Percentiles rank a stretch among this genome's conserved stretches.
phyloP scores from a whole-genome alignment of 768 basidiomycete genomes.

The Termitomyces sp. region DNA sequence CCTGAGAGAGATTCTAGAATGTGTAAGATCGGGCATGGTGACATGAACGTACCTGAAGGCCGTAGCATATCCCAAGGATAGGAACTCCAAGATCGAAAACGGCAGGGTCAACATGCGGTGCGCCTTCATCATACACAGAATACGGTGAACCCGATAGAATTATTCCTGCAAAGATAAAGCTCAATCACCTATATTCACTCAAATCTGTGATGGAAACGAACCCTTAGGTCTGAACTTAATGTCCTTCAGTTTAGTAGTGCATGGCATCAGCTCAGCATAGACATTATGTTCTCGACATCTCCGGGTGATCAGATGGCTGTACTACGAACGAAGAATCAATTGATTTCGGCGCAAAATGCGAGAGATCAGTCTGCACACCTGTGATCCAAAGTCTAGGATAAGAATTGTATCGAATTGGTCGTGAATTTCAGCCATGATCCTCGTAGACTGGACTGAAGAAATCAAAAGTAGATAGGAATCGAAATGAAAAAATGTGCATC shows the following conservation, averaged over 20 bases:
- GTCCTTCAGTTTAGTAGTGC: conserved; percentile 86
- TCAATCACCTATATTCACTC: neutral
- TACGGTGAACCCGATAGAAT: conserved; percentile 98
- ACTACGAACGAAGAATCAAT: conserved; percentile 43
- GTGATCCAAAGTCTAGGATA: conserved; percentile 96
- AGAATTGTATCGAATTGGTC: conserved; percentile 95
- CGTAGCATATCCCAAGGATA: conserved; percentile 96
- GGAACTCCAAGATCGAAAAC: conserved; percentile 88
- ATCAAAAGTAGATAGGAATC: neutral
- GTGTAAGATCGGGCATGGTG: neutral
- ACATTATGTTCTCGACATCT: conserved; percentile 97
- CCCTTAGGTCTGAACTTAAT: conserved; percentile 94
- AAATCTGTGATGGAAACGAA: conserved; percentile 20
- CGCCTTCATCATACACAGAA: conserved; percentile 91
- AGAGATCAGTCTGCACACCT: conserved; percentile 45
- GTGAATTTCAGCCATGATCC: conserved; percentile 80
- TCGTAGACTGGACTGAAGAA: neutral
- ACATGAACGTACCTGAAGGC: conserved; percentile 67
- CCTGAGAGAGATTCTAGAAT: conserved; percentile 42
- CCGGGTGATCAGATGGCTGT: conserved; percentile 95
- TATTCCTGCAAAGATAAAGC: conserved; percentile 51
- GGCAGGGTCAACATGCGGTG: conserved; percentile 91
- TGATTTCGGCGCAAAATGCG: conserved; percentile 1
- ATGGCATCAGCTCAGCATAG: conserved; percentile 96
- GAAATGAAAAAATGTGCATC: conserved; percentile 5